Base-by-base conservation (phyloP, 306 rosid species). In the Dalbergia cochinchinensis region DNA sequence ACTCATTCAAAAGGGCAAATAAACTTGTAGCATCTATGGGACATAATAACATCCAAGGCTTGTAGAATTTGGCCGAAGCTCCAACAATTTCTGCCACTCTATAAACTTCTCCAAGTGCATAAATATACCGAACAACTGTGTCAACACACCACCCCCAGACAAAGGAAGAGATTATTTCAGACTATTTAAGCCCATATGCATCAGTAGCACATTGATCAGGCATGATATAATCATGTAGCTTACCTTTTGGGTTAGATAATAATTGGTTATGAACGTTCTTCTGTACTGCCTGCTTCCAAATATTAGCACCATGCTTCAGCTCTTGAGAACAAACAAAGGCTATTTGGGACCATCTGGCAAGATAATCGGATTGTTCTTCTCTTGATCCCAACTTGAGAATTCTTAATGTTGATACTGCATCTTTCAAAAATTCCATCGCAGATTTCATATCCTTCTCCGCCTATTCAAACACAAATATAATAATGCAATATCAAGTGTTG, bases 61-160 rank as follows among this genome's bases (percentile, higher is more conserved):
- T 88, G 88, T 92, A 84, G 66, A 91, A 80, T 86, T 85, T 85
- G 85, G 84, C 79, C 5, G 97, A 88, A 79, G 88, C 91, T 84
- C 88, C 85, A 83, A 95, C 74, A 69, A 91, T 87, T 85, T 83
- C 84, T 67, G 90, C 87, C 69, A 91, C 96, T 78, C 97, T 88
- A 88, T 83, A 92, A 78, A 95, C 89, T 88, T 92, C 99, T 71
- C 94, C 97, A 0, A 95, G 97, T 81, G 97, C 90, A 70, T 71
- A 76, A 62, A 95, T 65, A 80, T 91, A 87, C 41, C 11, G 85
- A 83, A 75, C 81, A 84, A 98, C 99, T 95, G 84, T 50, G 71
- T n/a, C 79, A 86, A 71, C 18, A 45, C 48, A 79, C 2, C 69
- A 83, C 39, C 71, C 71, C 57, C 62, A 59, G 50, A 77, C 78